Percentiles rank a stretch among this genome's conserved stretches.
phyloP scores from a whole-genome alignment of 2,329 filamentous ascomycete genomes.

The Tetracladium maxilliforme region DNA sequence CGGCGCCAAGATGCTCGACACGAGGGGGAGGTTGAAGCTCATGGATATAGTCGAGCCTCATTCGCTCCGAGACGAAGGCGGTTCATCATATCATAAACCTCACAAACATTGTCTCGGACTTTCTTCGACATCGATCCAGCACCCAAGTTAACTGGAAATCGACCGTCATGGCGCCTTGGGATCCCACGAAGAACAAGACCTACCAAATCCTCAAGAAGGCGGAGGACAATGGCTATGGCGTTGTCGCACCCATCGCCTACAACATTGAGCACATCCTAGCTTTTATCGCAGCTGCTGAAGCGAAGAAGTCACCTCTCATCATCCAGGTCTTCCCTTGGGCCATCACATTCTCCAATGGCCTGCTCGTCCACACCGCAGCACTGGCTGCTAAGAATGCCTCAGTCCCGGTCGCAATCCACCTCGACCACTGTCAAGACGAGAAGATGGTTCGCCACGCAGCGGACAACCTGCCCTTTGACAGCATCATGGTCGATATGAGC shows the following conservation, averaged over 20 bases:
- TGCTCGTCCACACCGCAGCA: slow-evolving; percentile 36
- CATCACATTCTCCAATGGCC: slow-evolving; percentile 41
- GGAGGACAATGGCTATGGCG: slow-evolving; percentile 36
- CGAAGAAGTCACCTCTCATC: slow-evolving; percentile 48
- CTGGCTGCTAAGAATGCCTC: slow-evolving; percentile 35
- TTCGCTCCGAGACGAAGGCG: too few relatives aligned
- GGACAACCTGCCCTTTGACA: slow-evolving; percentile 44
- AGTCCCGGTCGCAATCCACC: slow-evolving; percentile 46
- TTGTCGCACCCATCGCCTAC: slow-evolving; percentile 41
- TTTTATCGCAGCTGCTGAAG: slow-evolving; percentile 51
- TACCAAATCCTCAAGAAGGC: slow-evolving; percentile 38
- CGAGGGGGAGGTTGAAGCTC: too few relatives aligned
- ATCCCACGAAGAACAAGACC: too few relatives aligned
- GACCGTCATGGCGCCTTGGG: too few relatives aligned
- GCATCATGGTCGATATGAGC: slow-evolving; percentile 66
- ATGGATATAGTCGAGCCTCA: too few relatives aligned
- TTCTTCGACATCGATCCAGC: too few relatives aligned
- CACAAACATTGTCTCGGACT: too few relatives aligned
- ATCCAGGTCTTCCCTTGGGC: slow-evolving; percentile 63
- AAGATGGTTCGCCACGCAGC: slow-evolving; percentile 41
- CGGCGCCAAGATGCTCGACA: too few relatives aligned
- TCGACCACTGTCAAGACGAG: slow-evolving; percentile 51
- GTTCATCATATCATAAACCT: too few relatives aligned
- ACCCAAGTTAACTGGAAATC: too few relatives aligned
- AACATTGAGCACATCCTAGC: slow-evolving; percentile 59